Evolutionary conservation across 2,329 filamentous ascomycete species (phyloP).

Genomic region (Aspergillus vadensis): DNA sequence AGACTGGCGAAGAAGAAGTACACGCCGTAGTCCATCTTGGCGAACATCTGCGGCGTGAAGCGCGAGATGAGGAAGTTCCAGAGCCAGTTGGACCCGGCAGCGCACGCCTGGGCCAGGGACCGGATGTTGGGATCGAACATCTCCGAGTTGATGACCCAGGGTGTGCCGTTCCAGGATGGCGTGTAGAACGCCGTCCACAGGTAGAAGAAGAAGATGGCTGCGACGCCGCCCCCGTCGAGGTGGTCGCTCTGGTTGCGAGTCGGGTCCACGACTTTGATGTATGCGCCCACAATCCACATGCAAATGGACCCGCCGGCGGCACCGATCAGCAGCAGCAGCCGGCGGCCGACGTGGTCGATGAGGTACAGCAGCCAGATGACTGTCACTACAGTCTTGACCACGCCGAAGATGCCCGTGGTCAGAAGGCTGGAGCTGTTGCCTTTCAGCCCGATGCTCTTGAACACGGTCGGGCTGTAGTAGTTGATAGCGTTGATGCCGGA

Average conservation of each 20-base stretch:
- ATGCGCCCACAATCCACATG: slow-evolving; percentile 42
- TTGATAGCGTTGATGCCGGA: slow-evolving; percentile 77
- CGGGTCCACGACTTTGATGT: slow-evolving; percentile 40
- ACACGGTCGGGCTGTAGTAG: slow-evolving; percentile 71
- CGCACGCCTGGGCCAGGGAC: slow-evolving; percentile 71
- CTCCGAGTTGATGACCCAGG: slow-evolving; percentile 74
- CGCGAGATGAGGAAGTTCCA: slow-evolving; percentile 43
- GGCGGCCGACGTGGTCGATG: slow-evolving; percentile 65
- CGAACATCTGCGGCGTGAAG: slow-evolving; percentile 48
- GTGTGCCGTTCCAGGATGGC: slow-evolving; percentile 71
- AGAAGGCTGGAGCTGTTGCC: slow-evolving; percentile 62
- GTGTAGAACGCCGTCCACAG: slow-evolving; percentile 75
- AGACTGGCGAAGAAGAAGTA: slow-evolving; percentile 69
- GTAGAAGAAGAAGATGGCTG: slow-evolving; percentile 67
- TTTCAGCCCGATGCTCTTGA: slow-evolving; percentile 64
- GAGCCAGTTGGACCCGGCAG: slow-evolving; percentile 47
- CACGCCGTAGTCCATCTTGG: slow-evolving; percentile 57
- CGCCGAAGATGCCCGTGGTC: slow-evolving; percentile 75
- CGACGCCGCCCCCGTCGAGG: slow-evolving; percentile 39
- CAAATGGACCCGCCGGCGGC: slow-evolving; percentile 59
- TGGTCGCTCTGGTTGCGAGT: slow-evolving; percentile 22
- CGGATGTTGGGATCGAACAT: slow-evolving; percentile 74
- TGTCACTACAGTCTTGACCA: slow-evolving; percentile 71
- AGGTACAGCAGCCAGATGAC: slow-evolving; percentile 70
- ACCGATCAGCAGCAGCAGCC: slow-evolving; percentile 67